Evolutionary conservation across 441 rosid genomes (phyloP).

Genomic region (Oxalis stricta): DNA sequence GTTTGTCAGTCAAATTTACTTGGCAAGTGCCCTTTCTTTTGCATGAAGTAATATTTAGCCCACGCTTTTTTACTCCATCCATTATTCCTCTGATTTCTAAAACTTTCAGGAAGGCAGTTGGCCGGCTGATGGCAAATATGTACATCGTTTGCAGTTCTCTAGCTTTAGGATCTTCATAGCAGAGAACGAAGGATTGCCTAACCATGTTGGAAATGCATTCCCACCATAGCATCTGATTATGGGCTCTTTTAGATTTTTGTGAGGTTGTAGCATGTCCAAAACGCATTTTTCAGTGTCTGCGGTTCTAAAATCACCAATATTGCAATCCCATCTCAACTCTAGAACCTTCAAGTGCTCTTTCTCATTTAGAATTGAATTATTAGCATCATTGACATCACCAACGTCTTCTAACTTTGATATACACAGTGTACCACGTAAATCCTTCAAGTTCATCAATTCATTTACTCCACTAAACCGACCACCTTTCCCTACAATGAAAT

Average conservation of each 20-base stretch:
- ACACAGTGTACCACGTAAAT: too few species aligned
- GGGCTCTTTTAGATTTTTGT: background rate
- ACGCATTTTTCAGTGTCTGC: background rate
- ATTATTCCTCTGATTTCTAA: too few species aligned
- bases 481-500: too few species aligned
- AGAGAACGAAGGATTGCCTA: background rate
- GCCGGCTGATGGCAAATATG: slow-evolving; percentile 5
- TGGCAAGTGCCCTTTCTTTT: too few species aligned
- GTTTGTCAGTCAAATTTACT: too few species aligned
- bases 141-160: background rate
- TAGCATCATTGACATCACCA: background rate
- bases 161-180: background rate
- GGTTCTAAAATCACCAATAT: background rate
- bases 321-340: background rate
- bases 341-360: background rate
- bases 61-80: too few species aligned
- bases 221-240: background rate
- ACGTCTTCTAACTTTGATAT: background rate
- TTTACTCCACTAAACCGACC: background rate
- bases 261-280: background rate
- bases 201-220: background rate
- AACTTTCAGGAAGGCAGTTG: background rate
- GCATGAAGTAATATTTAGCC: too few species aligned
- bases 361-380: background rate
- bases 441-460: too few species aligned